A percentile compares a stretch with the other conserved stretches of the same genome.
These are phyloP conservation scores for Sclerotinia trifoliorum DNA, from an alignment of 2,329 filamentous ascomycete genomes.

Conservation along the genomic window DNA sequence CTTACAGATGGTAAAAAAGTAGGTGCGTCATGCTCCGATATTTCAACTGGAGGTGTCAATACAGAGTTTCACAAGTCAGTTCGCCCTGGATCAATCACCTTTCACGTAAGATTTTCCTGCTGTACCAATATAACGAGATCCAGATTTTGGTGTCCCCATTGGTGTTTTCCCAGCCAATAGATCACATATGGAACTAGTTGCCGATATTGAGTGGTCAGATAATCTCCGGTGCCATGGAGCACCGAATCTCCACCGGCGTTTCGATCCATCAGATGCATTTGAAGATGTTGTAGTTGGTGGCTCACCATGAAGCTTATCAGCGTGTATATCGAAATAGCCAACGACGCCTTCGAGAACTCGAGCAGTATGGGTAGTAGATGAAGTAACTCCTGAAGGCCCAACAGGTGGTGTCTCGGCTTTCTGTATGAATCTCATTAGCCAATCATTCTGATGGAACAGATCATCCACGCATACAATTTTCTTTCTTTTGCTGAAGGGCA, in stretches of 20 bases:
- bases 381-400: constrained; percentile 16
- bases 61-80: background rate
- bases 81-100: constrained; percentile 24
- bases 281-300: constrained; percentile 2
- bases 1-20: constrained; percentile 38
- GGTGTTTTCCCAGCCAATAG: constrained; percentile 38
- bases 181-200: constrained; percentile 37
- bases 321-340: constrained; percentile 27
- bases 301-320: background rate
- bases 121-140: constrained; percentile 25
- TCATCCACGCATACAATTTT: constrained; percentile 22
- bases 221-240: constrained; percentile 39
- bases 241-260: constrained; percentile 31
- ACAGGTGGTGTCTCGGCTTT: background rate
- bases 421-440: constrained; percentile 12
- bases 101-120: constrained; percentile 27
- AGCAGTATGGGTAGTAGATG: constrained; percentile 29
- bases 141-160: constrained; percentile 31
- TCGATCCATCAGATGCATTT: constrained; percentile 18
- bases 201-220: constrained; percentile 37
- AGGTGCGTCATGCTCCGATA: constrained; percentile 31
- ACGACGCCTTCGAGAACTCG: constrained; percentile 33
- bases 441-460: background rate
- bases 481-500: constrained; percentile 22
- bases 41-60: constrained; percentile 31